Evolutionary conservation across 495 filamentous ascomycete genomes (phyloP), one percentile per base, ranked within the genome.

Genomic region (Hyphodiscus hymeniophilus): DNA sequence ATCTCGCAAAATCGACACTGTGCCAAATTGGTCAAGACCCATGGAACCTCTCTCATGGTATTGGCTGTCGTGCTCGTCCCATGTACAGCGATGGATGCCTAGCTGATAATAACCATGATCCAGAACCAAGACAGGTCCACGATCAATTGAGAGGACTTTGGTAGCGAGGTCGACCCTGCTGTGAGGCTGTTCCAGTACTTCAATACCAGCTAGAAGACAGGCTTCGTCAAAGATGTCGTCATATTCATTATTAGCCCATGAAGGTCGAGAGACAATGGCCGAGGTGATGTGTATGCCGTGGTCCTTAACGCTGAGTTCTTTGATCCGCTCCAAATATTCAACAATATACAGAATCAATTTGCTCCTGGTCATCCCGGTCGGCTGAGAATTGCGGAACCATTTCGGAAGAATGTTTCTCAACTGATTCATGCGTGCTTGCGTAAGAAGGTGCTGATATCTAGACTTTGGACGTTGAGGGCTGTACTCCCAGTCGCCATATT

Each of bases 21-120:
- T 12, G 22, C 45, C 45, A 18, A 5, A 40, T 2, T 15, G 11
- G 20, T 30, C 45, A 8, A 31, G n/a, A 3, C 13, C 6, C 12
- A 40, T 16, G 3, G 16, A 23, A 8, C 16, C 12, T 3, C 33
- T 39, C 21, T 16, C 4, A 38, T 22, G 16, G 24, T 36, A 13
- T 39, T 39, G 17, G 12, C 13, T 23, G 20, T 15, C 22, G 3
- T 7, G 38, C 2, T 33, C 47, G 30, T 42, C 18, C 42, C 26
- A 33, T 32, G 30, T 34, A 17, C 7, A 3, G 3, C 15, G 24
- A 24, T 42, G 28, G 8, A 34, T 12, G 17, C 24, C 20, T 2
- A 49, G 8, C 30, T 41, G 15, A 26, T 48, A 48, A 5, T 41
- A 23, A 2, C 39, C 47, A 23, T 36, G 32, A 7, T 47, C 32